These are phyloP conservation scores for Botryococcus braunii DNA, from an alignment of 163 green algal species.

Conservation along the genomic window DNA sequence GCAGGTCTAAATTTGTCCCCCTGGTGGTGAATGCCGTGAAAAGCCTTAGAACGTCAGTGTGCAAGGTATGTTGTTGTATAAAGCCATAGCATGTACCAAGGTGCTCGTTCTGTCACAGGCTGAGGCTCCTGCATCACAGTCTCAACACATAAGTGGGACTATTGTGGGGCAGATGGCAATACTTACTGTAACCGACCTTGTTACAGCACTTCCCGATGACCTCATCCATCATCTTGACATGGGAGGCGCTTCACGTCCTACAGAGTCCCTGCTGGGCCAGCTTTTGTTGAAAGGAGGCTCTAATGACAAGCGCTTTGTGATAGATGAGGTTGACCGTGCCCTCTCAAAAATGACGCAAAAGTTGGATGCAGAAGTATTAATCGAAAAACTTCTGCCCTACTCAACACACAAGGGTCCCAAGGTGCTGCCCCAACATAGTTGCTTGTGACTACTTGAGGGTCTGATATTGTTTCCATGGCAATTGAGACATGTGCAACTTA, in stretches of 20 bases:
- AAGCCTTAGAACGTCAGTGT: constrained; percentile 40
- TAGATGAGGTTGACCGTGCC: constrained; percentile 34
- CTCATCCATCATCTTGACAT: constrained; percentile 28
- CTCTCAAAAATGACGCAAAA: constrained; percentile 9
- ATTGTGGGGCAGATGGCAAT: constrained; percentile 27
- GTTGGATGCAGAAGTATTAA: background rate
- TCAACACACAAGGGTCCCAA: constrained; percentile 34
- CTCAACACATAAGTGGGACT: background rate
- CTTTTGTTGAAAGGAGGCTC: constrained; percentile 43
- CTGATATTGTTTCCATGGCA: too few species aligned
- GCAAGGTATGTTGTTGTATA: constrained; percentile 25
- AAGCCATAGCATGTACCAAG: background rate
- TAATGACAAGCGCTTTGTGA: constrained; percentile 57
- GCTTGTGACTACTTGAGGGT: background rate
- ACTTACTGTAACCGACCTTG: constrained; percentile 32
- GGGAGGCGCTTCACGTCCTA: constrained; percentile 23
- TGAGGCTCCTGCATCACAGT: background rate
- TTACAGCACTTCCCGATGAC: constrained; percentile 11
- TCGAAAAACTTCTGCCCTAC: constrained; percentile 15
- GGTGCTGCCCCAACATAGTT: background rate
- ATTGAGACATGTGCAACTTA: too few species aligned
- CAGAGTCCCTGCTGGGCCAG: constrained; percentile 36
- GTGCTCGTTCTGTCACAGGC: background rate
- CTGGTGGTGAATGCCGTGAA: constrained; percentile 36
- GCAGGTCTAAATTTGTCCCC: constrained; percentile 16